Evolutionary conservation across 441 rosid genomes (phyloP), one percentile per base, ranked within the genome.

Genomic region (Syzygium syzygioides): DNA sequence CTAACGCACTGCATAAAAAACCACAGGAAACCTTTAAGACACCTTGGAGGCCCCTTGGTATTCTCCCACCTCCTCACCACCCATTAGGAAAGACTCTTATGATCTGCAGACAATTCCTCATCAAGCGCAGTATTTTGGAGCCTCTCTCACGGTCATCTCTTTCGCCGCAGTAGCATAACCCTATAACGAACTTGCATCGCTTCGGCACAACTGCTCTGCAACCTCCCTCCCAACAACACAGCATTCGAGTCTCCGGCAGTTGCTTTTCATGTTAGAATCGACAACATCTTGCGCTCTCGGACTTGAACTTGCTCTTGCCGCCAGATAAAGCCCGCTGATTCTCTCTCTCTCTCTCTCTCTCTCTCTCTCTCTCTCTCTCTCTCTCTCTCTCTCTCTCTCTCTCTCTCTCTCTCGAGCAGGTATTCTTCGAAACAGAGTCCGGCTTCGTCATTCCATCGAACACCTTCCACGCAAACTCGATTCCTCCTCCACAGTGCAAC

Each of bases 251-350:
- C 53, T 12, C 2, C 1, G 53, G 53, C 53, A 52, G 14, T 52
- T 14, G 53, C 4, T 52, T 52, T 52, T 52, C 53, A 14, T 12
- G 14, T 52, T 4, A 12, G 3, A 52, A 52, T 52, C 4, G 53
- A 52, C 53, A 52, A 52, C 3, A 52, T 11, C 13, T 3, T 52
- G 14, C 14, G 14, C 53, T 57, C 60, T 57, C 5, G 9, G 26
- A 11, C 62, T 0, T 0, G 0, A 57, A 57, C 30, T 59, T 26
- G n/a, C 14, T 57, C 62, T 11, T 0, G 1, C 3, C 2, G 0
- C 14, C n/a, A 23, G 2, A 56, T 23, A 56, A 23, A 1, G 60
- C 13, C 4, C 14, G 7, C 0, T 11, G 0, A 11, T 11, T 56
- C 57, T 55, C 56, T 54, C 56, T 32, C 34, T 55, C 56, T n/a